These are phyloP conservation scores for Saccharomyces hybrid DNA, from an alignment of 1,139 yeast genomes.

Conservation along the genomic window DNA sequence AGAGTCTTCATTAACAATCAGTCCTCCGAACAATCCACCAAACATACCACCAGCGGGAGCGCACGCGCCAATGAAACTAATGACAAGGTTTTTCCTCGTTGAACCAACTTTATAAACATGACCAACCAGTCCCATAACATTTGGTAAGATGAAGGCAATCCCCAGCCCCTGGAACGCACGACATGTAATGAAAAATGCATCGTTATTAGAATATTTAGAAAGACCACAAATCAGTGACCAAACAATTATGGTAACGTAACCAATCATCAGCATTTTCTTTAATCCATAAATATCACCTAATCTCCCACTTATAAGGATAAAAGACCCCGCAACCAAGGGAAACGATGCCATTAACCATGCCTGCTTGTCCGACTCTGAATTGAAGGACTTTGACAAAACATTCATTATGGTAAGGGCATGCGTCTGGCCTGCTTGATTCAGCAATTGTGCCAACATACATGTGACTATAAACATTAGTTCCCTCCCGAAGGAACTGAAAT, in stretches of 20 bases:
- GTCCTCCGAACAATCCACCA: slow-evolving; percentile 44
- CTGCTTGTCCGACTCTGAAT: slow-evolving; percentile 26
- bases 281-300: slow-evolving; percentile 50
- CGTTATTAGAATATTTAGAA: slow-evolving; percentile 37
- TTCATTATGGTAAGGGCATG: slow-evolving; percentile 33
- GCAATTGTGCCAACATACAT: slow-evolving; percentile 36
- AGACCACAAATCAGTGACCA: slow-evolving; percentile 45
- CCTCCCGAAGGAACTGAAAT: slow-evolving; percentile 14
- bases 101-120: slow-evolving; percentile 40
- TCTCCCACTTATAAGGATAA: slow-evolving; percentile 45
- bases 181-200: slow-evolving; percentile 42
- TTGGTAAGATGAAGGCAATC: slow-evolving; percentile 46
- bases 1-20: slow-evolving; percentile 37
- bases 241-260: slow-evolving; percentile 39
- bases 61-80: slow-evolving; percentile 46
- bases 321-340: slow-evolving; percentile 49
- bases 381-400: slow-evolving; percentile 23
- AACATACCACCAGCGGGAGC: slow-evolving; percentile 50
- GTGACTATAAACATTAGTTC: slow-evolving; percentile 34
- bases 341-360: slow-evolving; percentile 55
- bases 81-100: slow-evolving; percentile 42
- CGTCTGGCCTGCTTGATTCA: slow-evolving; percentile 32
- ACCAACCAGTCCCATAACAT: slow-evolving; percentile 47
- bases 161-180: slow-evolving; percentile 54
- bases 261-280: slow-evolving; percentile 37